Percentiles rank a stretch among this genome's conserved stretches.
Evolutionary conservation across 305 asterid genomes (phyloP).

Genomic region (Fraxinus dipetala): DNA sequence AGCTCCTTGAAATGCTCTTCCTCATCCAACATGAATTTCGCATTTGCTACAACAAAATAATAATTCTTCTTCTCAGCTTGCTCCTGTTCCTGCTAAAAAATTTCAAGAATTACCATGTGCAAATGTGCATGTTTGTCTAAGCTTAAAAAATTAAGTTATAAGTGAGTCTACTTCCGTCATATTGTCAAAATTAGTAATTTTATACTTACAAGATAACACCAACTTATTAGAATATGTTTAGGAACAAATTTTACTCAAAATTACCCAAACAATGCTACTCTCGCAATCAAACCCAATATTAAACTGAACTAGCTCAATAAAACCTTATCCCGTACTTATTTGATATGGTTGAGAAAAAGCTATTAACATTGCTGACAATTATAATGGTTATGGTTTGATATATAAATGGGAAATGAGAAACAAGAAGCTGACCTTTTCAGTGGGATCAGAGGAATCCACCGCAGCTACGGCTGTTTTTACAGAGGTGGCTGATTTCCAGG

Average conservation of each 20-base stretch:
- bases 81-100: conserved; percentile 35
- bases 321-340: not conserved
- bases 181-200: not conserved
- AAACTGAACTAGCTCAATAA: not conserved
- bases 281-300: not conserved
- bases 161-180: not conserved
- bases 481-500: conserved; percentile 37
- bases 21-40: conserved; percentile 95
- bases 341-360: not conserved
- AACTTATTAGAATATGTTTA: not conserved
- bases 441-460: conserved; percentile 62
- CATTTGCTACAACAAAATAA: conserved; percentile 86
- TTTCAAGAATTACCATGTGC: conserved; percentile 25
- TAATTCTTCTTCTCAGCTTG: conserved; percentile 52
- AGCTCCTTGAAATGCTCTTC: conserved; percentile 97
- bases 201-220: not conserved
- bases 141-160: not conserved
- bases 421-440: conserved; percentile 50
- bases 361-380: not conserved
- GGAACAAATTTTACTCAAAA: not conserved
- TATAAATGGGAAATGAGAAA: conserved; percentile 1
- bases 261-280: not conserved
- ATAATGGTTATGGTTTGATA: not conserved
- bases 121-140: not conserved
- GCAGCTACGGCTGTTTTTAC: conserved; percentile 62